Evolutionary conservation across 345 rosid genomes (phyloP), one percentile per base, ranked within the genome.

Genomic region (Adansonia digitata): DNA sequence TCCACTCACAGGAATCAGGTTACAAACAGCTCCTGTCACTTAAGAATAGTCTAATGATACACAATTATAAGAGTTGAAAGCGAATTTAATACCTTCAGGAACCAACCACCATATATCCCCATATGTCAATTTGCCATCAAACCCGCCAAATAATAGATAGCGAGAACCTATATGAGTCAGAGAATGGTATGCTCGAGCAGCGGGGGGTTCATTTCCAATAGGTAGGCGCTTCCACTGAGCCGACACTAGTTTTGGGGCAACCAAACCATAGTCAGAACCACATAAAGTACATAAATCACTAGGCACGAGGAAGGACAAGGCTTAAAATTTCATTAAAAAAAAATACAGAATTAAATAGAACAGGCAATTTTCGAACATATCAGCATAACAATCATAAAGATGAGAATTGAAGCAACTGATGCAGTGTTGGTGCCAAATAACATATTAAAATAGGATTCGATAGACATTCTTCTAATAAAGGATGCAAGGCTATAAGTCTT

Each of bases 91-190:
- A 95, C 98, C 99, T 91, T 93, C 97, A 5, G 96, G 89, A 78
- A 88, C 98, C 88, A 93, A 73, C 97, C 98, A 95, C 99, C 98
- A 95, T 10, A 93, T 63, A 89, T 95, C 98, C 65, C 91, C 97
- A 68, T 84, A 95, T 45, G 97, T 93, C 31, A 84, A 81, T 83
- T 95, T 95, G 77, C 99, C 99, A 88, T 95, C 97, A 61, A 89
- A 90, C 74, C 99, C 98, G 77, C 99, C 99, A 86, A 93, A 72
- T 82, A 95, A 88, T 49, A 95, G 85, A 85, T 91, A 87, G 20
- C 86, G 89, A 57, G 97, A 79, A 57, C 94, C 98, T 77, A 91
- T 81, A 72, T 78, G 82, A 75, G 88, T 86, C 89, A 95, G 75
- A 43, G 97, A 77, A 84, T 93, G 99, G 85, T 95, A 95, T 69